Base-by-base conservation (phyloP, 2,329 filamentous ascomycete genomes). In the Fusarium sp. region DNA sequence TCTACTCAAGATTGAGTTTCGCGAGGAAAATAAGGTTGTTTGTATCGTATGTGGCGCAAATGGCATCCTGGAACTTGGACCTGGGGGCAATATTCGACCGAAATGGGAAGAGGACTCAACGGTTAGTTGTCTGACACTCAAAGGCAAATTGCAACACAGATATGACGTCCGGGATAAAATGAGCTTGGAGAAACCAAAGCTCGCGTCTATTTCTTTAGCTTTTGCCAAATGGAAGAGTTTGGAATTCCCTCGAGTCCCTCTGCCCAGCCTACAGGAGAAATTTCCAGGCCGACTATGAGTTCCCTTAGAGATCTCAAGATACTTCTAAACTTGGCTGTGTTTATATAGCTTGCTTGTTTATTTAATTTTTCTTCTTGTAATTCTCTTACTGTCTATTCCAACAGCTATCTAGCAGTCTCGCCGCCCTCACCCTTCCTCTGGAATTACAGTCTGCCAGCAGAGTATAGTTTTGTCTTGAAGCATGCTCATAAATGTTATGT, bases 351-450 rank as follows among this genome's bases (percentile, higher is more conserved):
- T 41, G 0, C 14, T 41, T 41, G 5, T n/a, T 41, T n/a, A n/a
- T n/a, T 14, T n/a, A 14, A 7, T 32, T 14, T 14, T 32, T 32
- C 5, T 7, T 6, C 0, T 32, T 14, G 30, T 32, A 6, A 2
- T 32, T 14, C 30, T 32, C 13, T 32, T 7, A 22, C 20, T 22
- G 8, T 41, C 7, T 1, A 14, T 9, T 41, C 1, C 4, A 14
- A 8, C 5, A 14, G 7, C 7, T 8, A 41, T 41, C 13, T 22
- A 0, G 22, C 20, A 5, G 39, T 1, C 4, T 22, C 8, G 8
- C 2, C 10, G 13, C 8, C 4, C 13, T 41, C 8, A 15, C 13
- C 3, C 8, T n/a, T 0, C 8, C 14, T 41, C 5, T 3, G 12
- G 4, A 41, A 5, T 14, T 41, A n/a, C 3, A 6, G 39, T 41